Conservation (phyloP, 1,139 yeast genomes). For the Pichia norvegensis region DNA sequence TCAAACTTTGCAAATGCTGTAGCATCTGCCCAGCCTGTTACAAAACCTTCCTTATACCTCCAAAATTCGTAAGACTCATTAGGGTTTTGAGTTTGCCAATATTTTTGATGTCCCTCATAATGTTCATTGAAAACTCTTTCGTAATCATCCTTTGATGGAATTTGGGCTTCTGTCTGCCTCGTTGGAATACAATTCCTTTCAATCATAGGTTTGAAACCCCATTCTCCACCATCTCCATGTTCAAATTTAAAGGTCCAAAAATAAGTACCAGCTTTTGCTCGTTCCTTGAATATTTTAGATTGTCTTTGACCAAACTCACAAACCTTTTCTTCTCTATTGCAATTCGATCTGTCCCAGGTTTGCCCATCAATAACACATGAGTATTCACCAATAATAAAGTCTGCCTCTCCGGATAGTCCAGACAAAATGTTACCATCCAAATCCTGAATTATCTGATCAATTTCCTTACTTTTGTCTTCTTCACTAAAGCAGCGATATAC, state of each 20-base stretch:
- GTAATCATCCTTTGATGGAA: constrained; percentile 38
- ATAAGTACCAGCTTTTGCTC: constrained; percentile 63
- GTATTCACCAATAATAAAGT: constrained; percentile 80
- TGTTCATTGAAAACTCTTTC: constrained; percentile 36
- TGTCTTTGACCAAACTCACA: constrained; percentile 40
- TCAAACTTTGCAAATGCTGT: constrained; percentile 57
- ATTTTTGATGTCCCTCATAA: constrained; percentile 43
- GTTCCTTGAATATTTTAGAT: constrained; percentile 35
- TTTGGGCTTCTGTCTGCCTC: constrained; percentile 18
- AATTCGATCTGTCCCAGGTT: constrained; percentile 53
- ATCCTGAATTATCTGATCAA: constrained; percentile 55
- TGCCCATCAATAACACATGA: constrained; percentile 77
- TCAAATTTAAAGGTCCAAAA: constrained; percentile 91
- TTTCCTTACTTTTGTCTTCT: constrained; percentile 56
- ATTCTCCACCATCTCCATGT: constrained; percentile 89
- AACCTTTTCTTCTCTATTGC: constrained; percentile 41
- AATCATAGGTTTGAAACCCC: constrained; percentile 84
- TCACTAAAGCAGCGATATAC: constrained; percentile 82
- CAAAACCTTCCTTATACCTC: constrained; percentile 71
- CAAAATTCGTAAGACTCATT: constrained; percentile 69
- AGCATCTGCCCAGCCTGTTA: constrained; percentile 68
- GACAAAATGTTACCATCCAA: constrained; percentile 47
- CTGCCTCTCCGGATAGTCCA: constrained; percentile 49
- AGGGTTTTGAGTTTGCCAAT: constrained; percentile 60
- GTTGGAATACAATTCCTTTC: constrained; percentile 53